Base-by-base conservation (phyloP, 495 filamentous ascomycete genomes). In the Penicillium subrubescens region DNA sequence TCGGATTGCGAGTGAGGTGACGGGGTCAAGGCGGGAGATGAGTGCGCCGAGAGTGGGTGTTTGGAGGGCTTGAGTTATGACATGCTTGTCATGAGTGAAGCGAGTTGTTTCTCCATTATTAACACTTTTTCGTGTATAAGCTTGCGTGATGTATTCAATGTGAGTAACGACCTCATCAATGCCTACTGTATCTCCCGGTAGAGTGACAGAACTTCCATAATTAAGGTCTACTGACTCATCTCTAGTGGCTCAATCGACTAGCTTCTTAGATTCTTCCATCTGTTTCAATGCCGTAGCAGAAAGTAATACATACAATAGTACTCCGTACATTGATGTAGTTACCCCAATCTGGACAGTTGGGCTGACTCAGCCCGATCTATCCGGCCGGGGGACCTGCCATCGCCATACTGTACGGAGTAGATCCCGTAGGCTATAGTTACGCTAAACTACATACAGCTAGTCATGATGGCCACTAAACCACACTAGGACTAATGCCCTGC, bases 1-100 rank as follows among this genome's bases (percentile, higher is more conserved):
- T 64, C 68, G 66, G 14, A 69, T 76, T 15, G 75, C 77, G 7
- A 72, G 69, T 8, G 69, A 75, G 25, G 53, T 81, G 65, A 62
- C 71, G 5, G 51, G 54, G 27, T 50, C 59, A 25, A 44, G 55
- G n/a, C 63, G 34, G 37, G 61, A 62, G 11, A 64, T 48, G 23
- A 64, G 56, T 35, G 58, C 27, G 14, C 59, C 23, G 7, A 58
- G 65, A 39, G 50, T 63, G 8, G 71, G 66, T 15, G 65, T 71
- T 52, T 75, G 74, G 73, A 76, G 63, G n/a, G 57, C 35, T 60
- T 64, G 51, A 59, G 33, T 41, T 27, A 2, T 34, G 53, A 34
- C 6, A 39, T 37, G 11, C 10, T 35, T 10, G 15, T 37, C 37
- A 34, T 35, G 53, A 48, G 17, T 41, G 8, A 44, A 44, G n/a